Conservation (phyloP, 2,329 filamentous ascomycete species). For the Apiospora rasikravindrae region DNA sequence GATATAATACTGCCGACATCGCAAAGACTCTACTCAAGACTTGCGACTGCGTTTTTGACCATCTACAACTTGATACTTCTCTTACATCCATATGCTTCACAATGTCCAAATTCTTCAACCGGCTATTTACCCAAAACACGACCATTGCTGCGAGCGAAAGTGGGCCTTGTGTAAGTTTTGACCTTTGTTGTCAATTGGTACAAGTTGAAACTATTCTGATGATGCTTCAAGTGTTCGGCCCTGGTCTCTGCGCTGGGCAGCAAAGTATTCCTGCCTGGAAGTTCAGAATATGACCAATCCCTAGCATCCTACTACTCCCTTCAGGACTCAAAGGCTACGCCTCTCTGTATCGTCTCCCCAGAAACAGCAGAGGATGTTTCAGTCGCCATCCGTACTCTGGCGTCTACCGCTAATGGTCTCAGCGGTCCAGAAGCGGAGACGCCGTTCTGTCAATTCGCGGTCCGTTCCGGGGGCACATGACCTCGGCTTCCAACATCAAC, state of each 20-base stretch:
- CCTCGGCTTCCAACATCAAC: constrained; percentile 49
- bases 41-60: too few species aligned
- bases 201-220: background rate
- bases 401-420: constrained; percentile 16
- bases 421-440: background rate
- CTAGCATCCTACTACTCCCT: constrained; percentile 30
- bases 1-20: too few species aligned
- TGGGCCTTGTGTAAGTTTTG: constrained; percentile 17
- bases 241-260: constrained; percentile 26
- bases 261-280: constrained; percentile 27
- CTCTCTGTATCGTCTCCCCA: constrained; percentile 34
- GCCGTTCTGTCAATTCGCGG: constrained; percentile 47
- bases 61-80: background rate
- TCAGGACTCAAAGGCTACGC: constrained; percentile 24
- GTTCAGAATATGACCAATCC: constrained; percentile 26
- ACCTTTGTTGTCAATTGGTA: background rate
- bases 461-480: constrained; percentile 59
- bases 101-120: constrained; percentile 11
- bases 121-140: background rate
- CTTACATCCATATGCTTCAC: background rate
- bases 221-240: constrained; percentile 26
- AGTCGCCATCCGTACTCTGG: constrained; percentile 30
- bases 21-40: too few species aligned
- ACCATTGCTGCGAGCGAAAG: background rate
- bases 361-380: constrained; percentile 37